A percentile compares a stretch with the other conserved stretches of the same genome.
These are phyloP conservation scores for Aphanocladium album DNA, from an alignment of 2,329 filamentous ascomycete genomes.

Conservation along the genomic window DNA sequence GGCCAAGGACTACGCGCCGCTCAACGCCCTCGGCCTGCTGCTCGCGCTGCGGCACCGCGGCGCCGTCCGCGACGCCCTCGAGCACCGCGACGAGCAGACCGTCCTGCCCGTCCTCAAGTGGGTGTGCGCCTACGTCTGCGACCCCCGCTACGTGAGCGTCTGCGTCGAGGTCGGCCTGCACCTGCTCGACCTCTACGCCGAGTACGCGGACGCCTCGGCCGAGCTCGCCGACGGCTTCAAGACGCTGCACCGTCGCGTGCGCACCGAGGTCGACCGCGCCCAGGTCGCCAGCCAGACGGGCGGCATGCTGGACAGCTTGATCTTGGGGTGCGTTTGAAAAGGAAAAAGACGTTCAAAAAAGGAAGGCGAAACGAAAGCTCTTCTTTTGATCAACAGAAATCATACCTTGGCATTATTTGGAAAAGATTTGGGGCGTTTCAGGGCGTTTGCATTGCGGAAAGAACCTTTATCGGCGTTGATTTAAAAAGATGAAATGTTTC, in stretches of 20 bases:
- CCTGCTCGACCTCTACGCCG: constrained; percentile 81
- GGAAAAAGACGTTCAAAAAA: background rate
- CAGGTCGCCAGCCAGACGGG: constrained; percentile 76
- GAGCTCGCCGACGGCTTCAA: constrained; percentile 68
- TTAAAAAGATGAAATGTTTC: background rate
- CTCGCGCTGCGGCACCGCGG: constrained; percentile 83
- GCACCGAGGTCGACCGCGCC: constrained; percentile 73
- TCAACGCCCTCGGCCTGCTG: constrained; percentile 69
- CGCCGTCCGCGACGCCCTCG: constrained; percentile 74
- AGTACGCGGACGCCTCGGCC: constrained; percentile 67
- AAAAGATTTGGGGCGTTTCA: background rate
- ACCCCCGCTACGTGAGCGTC: constrained; percentile 74
- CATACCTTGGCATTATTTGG: background rate
- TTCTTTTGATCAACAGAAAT: background rate
- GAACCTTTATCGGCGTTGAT: background rate
- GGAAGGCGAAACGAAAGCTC: background rate
- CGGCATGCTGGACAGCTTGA: constrained; percentile 77
- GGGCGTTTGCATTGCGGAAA: constrained; percentile 7
- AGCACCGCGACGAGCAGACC: constrained; percentile 72
- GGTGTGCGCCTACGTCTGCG: constrained; percentile 73
- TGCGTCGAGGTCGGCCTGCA: constrained; percentile 80
- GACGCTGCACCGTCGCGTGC: constrained; percentile 64
- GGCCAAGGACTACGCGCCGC: constrained; percentile 49
- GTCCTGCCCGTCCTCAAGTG: constrained; percentile 80
- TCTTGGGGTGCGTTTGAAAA: background rate